A percentile compares a stretch with the other conserved stretches of the same genome.
Evolutionary conservation across 2,329 filamentous ascomycete genomes (phyloP).

Genomic region (Verruconis gallopava): DNA sequence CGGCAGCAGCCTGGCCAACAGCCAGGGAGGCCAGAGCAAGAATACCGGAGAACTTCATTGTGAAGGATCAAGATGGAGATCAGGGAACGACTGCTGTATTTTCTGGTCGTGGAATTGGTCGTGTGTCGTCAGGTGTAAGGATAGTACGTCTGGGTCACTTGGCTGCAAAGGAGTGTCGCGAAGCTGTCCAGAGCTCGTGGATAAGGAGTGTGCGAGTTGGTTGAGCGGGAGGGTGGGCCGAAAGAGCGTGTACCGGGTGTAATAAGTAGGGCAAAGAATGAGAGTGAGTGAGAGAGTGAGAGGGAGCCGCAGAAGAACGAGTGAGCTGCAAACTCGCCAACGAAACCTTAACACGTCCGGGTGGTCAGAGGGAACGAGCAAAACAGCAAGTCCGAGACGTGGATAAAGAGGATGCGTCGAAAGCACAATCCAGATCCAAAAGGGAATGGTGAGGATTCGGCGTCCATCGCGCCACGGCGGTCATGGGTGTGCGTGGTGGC

Average conservation of each 20-base stretch:
- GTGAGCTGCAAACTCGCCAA: neutral
- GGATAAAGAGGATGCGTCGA: neutral
- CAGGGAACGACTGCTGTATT: too few relatives aligned
- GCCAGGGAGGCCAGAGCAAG: conserved; percentile 8
- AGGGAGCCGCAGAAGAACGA: neutral
- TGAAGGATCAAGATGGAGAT: too few relatives aligned
- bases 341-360: neutral
- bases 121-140: conserved; percentile 1
- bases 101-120: too few relatives aligned
- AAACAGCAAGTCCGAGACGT: neutral
- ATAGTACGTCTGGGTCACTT: too few relatives aligned
- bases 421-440: neutral
- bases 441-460: neutral
- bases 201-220: neutral
- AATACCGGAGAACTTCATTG: conserved; percentile 8
- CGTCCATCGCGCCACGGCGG: neutral
- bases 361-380: neutral
- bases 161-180: neutral
- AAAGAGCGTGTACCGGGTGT: neutral
- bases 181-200: neutral
- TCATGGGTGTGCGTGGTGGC: neutral
- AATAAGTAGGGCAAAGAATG: neutral
- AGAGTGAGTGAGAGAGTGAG: neutral
- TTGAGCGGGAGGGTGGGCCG: neutral
- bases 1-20: conserved; percentile 9